Conservation (phyloP, 2,329 filamentous ascomycete species). For the Neonectria magnoliae region DNA sequence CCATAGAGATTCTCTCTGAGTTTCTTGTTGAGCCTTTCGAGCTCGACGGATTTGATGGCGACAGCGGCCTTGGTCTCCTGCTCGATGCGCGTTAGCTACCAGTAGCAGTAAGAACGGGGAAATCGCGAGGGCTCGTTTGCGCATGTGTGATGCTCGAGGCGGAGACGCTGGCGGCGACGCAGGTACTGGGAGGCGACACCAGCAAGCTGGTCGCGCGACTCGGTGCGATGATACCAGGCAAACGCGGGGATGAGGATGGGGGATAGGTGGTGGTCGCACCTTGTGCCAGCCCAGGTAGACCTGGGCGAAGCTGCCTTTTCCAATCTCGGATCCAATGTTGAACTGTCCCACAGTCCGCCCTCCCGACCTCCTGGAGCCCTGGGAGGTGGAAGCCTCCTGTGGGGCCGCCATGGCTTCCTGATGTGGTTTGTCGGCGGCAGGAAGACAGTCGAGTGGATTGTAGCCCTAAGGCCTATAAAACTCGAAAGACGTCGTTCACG, state of each 20-base stretch:
- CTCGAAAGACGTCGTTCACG: conserved; percentile 48
- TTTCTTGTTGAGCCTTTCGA: conserved; percentile 91
- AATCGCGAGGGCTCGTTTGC: not conserved
- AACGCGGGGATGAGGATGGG: conserved; percentile 10
- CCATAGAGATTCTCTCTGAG: conserved; percentile 94
- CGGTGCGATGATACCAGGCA: conserved; percentile 23
- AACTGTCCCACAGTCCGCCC: conserved; percentile 74
- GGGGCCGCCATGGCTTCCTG: conserved; percentile 54
- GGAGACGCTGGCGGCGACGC: conserved; percentile 7
- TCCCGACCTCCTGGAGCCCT: conserved; percentile 48
- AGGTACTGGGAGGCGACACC: conserved; percentile 10
- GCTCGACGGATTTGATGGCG: conserved; percentile 96
- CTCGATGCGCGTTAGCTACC: conserved; percentile 24
- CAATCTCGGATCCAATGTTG: conserved; percentile 86
- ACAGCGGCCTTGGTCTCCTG: conserved; percentile 84
- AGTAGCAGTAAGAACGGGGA: conserved; percentile 2
- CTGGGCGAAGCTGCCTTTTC: conserved; percentile 96
- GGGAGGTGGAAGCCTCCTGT: conserved; percentile 49
- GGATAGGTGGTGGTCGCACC: conserved; percentile 56
- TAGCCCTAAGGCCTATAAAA: conserved; percentile 51
- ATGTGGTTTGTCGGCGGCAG: conserved; percentile 45
- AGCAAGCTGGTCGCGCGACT: conserved; percentile 18
- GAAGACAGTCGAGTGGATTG: conserved; percentile 45
- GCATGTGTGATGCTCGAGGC: conserved; percentile 2
- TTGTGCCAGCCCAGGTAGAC: conserved; percentile 90